phyloP scores from a whole-genome alignment of 2,329 filamentous ascomycete species.

The Aspergillus piperis region DNA sequence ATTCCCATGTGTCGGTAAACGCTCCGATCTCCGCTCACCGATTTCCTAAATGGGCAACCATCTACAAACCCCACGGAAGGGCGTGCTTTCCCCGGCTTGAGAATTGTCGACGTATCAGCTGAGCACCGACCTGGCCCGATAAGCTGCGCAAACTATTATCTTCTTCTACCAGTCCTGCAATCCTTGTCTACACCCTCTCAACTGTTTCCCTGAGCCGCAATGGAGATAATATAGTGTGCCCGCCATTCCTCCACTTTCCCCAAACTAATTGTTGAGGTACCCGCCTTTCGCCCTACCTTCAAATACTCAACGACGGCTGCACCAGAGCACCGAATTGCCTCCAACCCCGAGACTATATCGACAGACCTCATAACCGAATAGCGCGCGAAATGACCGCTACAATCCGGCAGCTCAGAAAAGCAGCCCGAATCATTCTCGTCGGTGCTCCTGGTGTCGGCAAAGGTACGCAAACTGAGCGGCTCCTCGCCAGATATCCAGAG shows the following conservation, averaged over 20 bases:
- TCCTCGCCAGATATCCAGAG: conserved; percentile 84
- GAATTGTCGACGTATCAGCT: conserved; percentile 11
- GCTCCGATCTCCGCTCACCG: conserved; percentile 33
- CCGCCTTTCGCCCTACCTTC: background rate
- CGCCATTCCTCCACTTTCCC: background rate
- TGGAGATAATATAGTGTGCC: conserved; percentile 15
- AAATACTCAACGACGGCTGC: background rate
- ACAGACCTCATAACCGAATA: background rate
- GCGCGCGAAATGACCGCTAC: conserved; percentile 31
- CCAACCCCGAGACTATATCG: background rate
- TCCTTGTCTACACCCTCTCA: background rate
- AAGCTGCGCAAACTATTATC: background rate
- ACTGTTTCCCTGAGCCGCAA: conserved; percentile 3
- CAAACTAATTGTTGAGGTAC: background rate
- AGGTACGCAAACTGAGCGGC: conserved; percentile 88
- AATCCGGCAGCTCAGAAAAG: conserved; percentile 65
- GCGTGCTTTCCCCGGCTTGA: conserved; percentile 25
- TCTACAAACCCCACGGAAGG: conserved; percentile 30
- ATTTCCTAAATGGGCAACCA: conserved; percentile 33
- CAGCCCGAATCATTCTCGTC: conserved; percentile 90
- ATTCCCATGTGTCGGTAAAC: conserved; percentile 11
- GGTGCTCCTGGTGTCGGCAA: conserved; percentile 97
- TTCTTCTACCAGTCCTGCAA: background rate
- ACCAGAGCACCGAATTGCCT: background rate
- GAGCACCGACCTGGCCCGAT: conserved; percentile 1